Evolutionary conservation across 1,284 basidiomycete species (phyloP).

Genomic region (Boletus mariae): DNA sequence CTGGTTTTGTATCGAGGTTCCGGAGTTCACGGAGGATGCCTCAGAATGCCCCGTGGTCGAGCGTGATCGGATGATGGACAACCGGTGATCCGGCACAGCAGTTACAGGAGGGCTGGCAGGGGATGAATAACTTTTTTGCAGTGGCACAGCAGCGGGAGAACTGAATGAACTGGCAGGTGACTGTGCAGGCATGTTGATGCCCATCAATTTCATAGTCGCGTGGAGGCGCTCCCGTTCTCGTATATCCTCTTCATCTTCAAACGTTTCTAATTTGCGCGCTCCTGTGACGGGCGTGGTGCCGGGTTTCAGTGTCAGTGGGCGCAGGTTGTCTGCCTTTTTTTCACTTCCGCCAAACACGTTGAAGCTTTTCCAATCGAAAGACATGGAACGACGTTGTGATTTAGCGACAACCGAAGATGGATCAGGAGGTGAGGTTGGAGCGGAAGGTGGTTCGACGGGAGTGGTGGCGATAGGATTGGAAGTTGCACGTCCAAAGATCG

Average conservation of each 20-base stretch:
- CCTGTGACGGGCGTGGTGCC: slow-evolving; percentile 51
- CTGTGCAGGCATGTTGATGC: slow-evolving; percentile 60
- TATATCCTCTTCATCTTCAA: slow-evolving; percentile 83
- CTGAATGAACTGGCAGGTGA: slow-evolving; percentile 28
- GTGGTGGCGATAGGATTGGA: slow-evolving; percentile 38
- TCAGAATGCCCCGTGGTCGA: slow-evolving; percentile 46
- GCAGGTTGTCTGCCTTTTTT: slow-evolving; percentile 59
- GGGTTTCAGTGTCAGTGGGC: slow-evolving; percentile 69
- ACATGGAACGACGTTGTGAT: slow-evolving; percentile 66
- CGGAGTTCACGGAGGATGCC: slow-evolving; percentile 46
- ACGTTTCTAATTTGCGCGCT: slow-evolving; percentile 72
- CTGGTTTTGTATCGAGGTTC: slow-evolving; percentile 35
- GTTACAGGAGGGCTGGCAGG: slow-evolving; percentile 34
- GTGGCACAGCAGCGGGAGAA: slow-evolving; percentile 32
- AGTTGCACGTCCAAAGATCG: slow-evolving; percentile 45
- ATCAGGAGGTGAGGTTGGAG: slow-evolving; percentile 37
- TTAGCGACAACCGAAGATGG: slow-evolving; percentile 35
- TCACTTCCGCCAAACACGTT: slow-evolving; percentile 61
- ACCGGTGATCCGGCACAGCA: slow-evolving; percentile 43
- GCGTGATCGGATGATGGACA: slow-evolving; percentile 65
- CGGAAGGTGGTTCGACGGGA: slow-evolving; percentile 33
- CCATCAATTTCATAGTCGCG: slow-evolving; percentile 90
- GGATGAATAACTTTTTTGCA: slow-evolving; percentile 44
- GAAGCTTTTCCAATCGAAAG: slow-evolving; percentile 77
- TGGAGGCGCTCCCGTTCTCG: slow-evolving; percentile 79